A percentile compares a stretch with the other conserved stretches of the same genome.
Evolutionary conservation across 495 filamentous ascomycete species (phyloP).

Genomic region (Aspergillus bridgeri): DNA sequence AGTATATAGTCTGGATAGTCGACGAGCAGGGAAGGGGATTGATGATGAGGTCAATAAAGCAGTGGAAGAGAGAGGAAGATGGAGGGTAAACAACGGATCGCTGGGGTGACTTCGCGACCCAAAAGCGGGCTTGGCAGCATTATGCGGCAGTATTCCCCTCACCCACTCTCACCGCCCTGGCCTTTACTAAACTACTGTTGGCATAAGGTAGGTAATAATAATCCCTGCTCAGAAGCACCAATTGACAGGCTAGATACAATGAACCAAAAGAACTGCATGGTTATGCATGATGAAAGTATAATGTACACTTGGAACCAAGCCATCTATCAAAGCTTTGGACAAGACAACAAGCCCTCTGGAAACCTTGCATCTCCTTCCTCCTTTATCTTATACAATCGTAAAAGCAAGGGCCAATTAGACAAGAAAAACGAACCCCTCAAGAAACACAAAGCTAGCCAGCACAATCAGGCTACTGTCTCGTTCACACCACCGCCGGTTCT

Average conservation of each 20-base stretch:
- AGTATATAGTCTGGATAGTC: not conserved
- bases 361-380: not conserved
- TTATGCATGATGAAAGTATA: constrained; percentile 1
- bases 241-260: not conserved
- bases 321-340: not conserved
- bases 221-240: too few relatives aligned
- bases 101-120: constrained; percentile 20
- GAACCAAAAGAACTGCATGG: not conserved
- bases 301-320: constrained; percentile 6
- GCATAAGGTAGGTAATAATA: too few relatives aligned
- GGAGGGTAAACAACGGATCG: constrained; percentile 17
- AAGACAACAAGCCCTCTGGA: not conserved
- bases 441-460: not conserved
- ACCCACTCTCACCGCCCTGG: not conserved
- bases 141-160: not conserved
- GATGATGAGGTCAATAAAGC: not conserved
- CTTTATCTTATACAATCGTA: constrained; percentile 4
- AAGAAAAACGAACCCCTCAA: not conserved
- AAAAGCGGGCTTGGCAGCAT: constrained; percentile 11
- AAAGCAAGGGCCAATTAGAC: not conserved
- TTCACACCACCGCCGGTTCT: not conserved
- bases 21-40: not conserved
- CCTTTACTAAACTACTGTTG: not conserved
- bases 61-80: not conserved
- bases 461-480: not conserved